Evolutionary conservation across 2,329 filamentous ascomycete species (phyloP).

Genomic region (Knoxdaviesia capensis): DNA sequence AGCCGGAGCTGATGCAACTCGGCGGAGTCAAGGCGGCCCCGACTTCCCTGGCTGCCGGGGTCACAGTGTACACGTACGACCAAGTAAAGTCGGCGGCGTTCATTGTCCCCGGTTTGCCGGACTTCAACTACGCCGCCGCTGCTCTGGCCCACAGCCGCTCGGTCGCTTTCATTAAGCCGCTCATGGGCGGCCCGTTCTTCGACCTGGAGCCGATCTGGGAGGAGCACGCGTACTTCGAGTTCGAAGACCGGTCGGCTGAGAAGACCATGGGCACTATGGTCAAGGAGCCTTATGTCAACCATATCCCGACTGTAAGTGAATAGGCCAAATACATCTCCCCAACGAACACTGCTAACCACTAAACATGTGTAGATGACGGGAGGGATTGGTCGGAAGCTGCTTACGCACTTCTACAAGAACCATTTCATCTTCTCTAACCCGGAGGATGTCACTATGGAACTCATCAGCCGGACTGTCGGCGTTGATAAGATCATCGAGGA

Average conservation of each 20-base stretch:
- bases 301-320: conserved; percentile 42
- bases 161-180: conserved; percentile 42
- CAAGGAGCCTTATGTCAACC: conserved; percentile 59
- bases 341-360: not conserved
- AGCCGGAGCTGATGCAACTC: not conserved
- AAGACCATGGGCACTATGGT: conserved; percentile 72
- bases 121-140: conserved; percentile 33
- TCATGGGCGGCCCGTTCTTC: conserved; percentile 44
- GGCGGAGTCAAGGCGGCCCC: not conserved
- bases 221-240: conserved; percentile 55
- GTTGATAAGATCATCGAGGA: conserved; percentile 54
- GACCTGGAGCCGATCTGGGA: conserved; percentile 65
- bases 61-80: not conserved
- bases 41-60: not conserved
- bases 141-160: conserved; percentile 45
- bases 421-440: conserved; percentile 63
- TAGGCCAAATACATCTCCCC: too few species aligned
- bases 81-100: not conserved
- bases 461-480: conserved; percentile 52
- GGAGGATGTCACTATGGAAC: conserved; percentile 42
- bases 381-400: conserved; percentile 41
- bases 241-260: conserved; percentile 45
- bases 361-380: conserved; percentile 29
- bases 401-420: conserved; percentile 49
- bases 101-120: conserved; percentile 3